Conservation (phyloP, 169 alveolate genomes). For the Plasmodium blacklocki region DNA sequence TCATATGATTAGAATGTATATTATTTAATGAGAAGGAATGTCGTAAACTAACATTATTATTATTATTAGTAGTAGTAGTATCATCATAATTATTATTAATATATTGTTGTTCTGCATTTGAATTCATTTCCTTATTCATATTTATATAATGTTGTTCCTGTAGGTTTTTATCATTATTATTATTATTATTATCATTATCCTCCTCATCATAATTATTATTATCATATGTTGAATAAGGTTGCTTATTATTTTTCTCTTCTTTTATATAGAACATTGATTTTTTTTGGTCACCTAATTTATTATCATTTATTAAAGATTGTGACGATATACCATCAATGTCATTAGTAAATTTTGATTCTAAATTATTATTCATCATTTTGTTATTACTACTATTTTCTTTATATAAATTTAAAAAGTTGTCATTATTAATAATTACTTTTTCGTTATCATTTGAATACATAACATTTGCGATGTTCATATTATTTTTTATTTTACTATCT, state of each 20-base stretch:
- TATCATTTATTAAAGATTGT: neutral
- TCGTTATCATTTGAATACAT: conserved; percentile 33
- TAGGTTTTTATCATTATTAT: neutral
- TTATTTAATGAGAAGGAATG: too few relatives aligned
- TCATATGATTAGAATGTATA: neutral
- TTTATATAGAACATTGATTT: too few relatives aligned
- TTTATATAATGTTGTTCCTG: conserved; percentile 6
- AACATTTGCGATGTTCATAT: neutral
- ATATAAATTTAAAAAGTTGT: conserved; percentile 15
- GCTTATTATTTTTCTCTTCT: too few relatives aligned
- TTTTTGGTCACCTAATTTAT: too few relatives aligned
- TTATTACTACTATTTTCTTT: conserved; percentile 20
- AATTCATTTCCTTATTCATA: neutral
- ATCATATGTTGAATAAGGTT: neutral
- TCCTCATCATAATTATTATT: conserved; percentile 9
- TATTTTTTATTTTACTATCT: conserved; percentile 3
- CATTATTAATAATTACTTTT: conserved; percentile 5
- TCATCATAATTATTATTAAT: neutral
- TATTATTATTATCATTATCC: neutral
- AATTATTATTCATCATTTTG: conserved; percentile 1
- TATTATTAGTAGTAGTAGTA: neutral
- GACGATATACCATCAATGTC: neutral
- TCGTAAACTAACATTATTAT: neutral
- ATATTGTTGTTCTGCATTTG: conserved; percentile 6
- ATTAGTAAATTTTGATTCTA: conserved; percentile 22